phyloP scores from a whole-genome alignment of 2,329 filamentous ascomycete genomes.

The Pseudocercospora cruenta region DNA sequence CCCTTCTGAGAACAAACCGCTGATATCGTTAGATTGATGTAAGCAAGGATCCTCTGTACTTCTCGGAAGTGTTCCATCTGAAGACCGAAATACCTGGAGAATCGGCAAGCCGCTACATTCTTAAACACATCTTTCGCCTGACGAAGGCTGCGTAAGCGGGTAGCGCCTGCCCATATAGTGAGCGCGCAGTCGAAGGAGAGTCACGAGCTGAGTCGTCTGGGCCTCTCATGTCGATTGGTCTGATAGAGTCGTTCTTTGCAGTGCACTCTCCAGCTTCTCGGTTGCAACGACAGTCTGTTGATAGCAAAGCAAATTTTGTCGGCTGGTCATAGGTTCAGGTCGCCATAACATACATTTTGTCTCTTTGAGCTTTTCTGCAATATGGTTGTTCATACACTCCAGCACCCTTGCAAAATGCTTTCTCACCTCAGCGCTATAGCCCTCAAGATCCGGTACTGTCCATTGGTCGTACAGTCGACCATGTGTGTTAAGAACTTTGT shows the following conservation, averaged over 20 bases:
- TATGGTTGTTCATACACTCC: constrained; percentile 3
- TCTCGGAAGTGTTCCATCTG: background rate
- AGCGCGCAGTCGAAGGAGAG: background rate
- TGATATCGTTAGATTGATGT: background rate
- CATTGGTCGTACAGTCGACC: constrained; percentile 22
- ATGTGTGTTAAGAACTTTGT: constrained; percentile 12
- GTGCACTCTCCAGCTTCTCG: background rate
- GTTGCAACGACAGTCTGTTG: background rate
- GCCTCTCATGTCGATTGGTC: background rate
- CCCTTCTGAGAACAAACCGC: background rate
- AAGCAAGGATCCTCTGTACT: background rate
- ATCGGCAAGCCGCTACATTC: background rate
- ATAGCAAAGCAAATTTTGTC: constrained; percentile 17
- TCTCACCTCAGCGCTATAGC: constrained; percentile 5
- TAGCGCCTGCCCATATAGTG: background rate
- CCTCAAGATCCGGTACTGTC: constrained; percentile 20
- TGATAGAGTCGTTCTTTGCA: background rate
- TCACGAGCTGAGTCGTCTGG: background rate
- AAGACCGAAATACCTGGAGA: background rate
- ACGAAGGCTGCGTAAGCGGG: background rate
- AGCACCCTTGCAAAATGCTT: constrained; percentile 9
- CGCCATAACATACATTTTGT: constrained; percentile 10
- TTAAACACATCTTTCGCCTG: background rate
- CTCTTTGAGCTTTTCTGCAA: constrained; percentile 1
- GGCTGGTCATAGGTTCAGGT: constrained; percentile 24